phyloP scores from a whole-genome alignment of 108 stramenopile species.

The Pseudonitzschia delicatissima region DNA sequence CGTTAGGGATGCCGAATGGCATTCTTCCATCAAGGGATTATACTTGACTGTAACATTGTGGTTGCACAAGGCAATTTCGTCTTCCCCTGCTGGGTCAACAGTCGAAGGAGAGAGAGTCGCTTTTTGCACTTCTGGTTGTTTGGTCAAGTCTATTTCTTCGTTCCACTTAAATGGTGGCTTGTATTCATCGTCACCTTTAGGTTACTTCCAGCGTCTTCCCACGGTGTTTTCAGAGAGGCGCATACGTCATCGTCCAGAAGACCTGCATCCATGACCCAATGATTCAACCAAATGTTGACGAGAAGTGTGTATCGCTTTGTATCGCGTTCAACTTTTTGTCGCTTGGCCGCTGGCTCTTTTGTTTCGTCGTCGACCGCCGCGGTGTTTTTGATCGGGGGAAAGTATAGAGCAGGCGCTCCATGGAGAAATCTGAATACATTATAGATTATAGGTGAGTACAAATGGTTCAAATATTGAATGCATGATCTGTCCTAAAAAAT shows the following conservation, averaged over 20 bases:
- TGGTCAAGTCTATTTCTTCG: slow-evolving; percentile 27
- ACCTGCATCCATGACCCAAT: slow-evolving; percentile 79
- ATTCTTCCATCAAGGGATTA: slow-evolving; percentile 58
- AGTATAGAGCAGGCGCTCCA: slow-evolving; percentile 83
- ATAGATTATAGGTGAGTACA: background rate
- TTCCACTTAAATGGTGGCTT: slow-evolving; percentile 50
- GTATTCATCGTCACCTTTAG: slow-evolving; percentile 23
- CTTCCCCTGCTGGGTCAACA: slow-evolving; percentile 60
- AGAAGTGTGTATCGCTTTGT: slow-evolving; percentile 76
- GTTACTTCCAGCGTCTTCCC: slow-evolving; percentile 14
- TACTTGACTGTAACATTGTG: slow-evolving; percentile 55
- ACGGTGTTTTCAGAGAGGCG: slow-evolving; percentile 47
- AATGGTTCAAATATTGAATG: background rate
- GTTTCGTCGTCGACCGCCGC: background rate
- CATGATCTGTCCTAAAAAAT: too few species aligned
- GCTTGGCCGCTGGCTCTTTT: slow-evolving; percentile 26
- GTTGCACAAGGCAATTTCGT: slow-evolving; percentile 73
- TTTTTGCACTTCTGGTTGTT: slow-evolving; percentile 10
- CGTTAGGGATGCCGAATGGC: slow-evolving; percentile 43
- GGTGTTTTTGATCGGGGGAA: slow-evolving; percentile 50
- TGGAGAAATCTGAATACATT: slow-evolving; percentile 54
- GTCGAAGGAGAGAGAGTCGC: slow-evolving; percentile 21
- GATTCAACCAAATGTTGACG: slow-evolving; percentile 92
- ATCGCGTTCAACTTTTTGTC: slow-evolving; percentile 17
- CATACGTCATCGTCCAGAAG: slow-evolving; percentile 69